Base-by-base conservation (phyloP, 1,284 basidiomycete genomes). In the Golubevia sp. region DNA sequence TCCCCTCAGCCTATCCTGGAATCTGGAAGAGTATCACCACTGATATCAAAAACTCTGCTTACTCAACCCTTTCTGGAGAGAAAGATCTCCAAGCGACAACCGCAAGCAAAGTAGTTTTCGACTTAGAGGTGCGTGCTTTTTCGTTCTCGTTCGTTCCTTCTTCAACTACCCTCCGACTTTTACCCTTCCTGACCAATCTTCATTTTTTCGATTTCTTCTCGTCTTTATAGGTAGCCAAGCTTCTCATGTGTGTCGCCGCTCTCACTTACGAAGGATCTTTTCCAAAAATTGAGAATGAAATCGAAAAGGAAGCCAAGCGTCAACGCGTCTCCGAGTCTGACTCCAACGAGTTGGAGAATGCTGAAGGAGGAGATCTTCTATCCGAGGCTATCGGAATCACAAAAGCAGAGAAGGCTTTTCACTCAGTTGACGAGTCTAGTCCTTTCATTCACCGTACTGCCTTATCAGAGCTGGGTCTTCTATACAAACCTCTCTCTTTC, bases 11-110 rank as follows among this genome's bases (percentile, higher is more conserved):
- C 1, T 84, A 84, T 60, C 84, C 82, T 44, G 64, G 74, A 18
- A 81, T 85, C 55, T 85, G 84, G 49, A 63, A 78, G 48, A 75
- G 79, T 55, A 66, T 76, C 25, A 74, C 73, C 58, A 58, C 67
- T 21, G 58, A 59, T 8, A 76, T 81, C 49, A 69, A 79, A 18
- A 68, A 71, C 49, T 72, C 73, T 3, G 81, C 79, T 5, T 69
- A 68, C 55, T 53, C 60, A 0, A 70, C 72, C 38, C 71, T 83
- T 67, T 67, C 62, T 24, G 54, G n/a, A n/a, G n/a, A n/a, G n/a
- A n/a, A n/a, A n/a, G 64, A 23, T 66, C 30, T 34, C 30, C 30
- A 11, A 34, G 30, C 4, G 64, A 56, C 56, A 57, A 51, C 5
- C 3, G 56, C 59, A 49, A 72, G 66, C 62, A 73, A 55, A n/a